Conservation (phyloP, 2,329 filamentous ascomycete species). For the Fusarium sublunatum region DNA sequence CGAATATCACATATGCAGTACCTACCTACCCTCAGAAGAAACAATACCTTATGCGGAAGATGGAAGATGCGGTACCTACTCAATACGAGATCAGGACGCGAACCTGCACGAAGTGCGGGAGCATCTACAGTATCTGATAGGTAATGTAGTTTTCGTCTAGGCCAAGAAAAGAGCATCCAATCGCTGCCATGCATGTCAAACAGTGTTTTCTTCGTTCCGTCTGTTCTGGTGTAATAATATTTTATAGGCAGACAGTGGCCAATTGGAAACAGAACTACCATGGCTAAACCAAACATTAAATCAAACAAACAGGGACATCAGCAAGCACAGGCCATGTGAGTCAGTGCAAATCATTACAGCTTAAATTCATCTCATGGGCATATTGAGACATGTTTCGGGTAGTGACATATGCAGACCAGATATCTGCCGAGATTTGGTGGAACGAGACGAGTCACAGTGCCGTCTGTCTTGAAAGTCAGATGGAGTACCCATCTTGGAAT, state of each 20-base stretch:
- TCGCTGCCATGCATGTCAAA: background rate
- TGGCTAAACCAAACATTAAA: conserved; percentile 3
- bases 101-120: conserved; percentile 23
- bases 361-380: background rate
- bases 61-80: background rate
- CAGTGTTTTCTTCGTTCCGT: conserved; percentile 1
- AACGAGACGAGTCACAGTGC: conserved; percentile 13
- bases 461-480: conserved; percentile 9
- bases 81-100: conserved; percentile 28
- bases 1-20: background rate
- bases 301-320: background rate
- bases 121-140: background rate
- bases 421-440: conserved; percentile 1
- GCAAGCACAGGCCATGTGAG: background rate
- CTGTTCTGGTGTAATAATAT: background rate
- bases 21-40: background rate
- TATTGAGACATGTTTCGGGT: conserved; percentile 34
- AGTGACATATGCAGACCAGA: conserved; percentile 9
- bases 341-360: background rate
- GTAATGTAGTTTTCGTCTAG: background rate
- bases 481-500: background rate
- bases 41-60: background rate
- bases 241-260: background rate
- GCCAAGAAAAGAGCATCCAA: background rate
- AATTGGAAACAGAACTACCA: conserved; percentile 6